Conservation (phyloP, 129 eudicot species). For the Chrysanthemum lavandulifolium region DNA sequence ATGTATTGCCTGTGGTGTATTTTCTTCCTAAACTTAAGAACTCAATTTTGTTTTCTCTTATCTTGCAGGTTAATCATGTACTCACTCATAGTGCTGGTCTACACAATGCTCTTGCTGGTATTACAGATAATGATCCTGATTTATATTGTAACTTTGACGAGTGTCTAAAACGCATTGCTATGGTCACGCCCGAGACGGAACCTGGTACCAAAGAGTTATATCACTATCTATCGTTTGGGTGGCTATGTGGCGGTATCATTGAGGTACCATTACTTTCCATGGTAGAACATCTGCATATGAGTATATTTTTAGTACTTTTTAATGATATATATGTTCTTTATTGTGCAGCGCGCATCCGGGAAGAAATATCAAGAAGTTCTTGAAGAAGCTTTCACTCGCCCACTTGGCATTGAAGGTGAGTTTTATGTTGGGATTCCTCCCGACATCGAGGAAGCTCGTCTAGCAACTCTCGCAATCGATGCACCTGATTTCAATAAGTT, state of each 20-base stretch:
- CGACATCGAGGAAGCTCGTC: too few species aligned
- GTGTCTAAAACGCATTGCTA: slow-evolving; percentile 51
- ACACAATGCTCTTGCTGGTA: slow-evolving; percentile 50
- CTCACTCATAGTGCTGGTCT: slow-evolving; percentile 1
- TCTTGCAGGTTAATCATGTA: slow-evolving; percentile 58
- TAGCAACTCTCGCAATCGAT: too few species aligned
- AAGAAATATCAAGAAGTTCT: too few species aligned
- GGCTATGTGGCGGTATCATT: slow-evolving; percentile 85
- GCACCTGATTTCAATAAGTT: too few species aligned
- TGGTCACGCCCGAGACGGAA: slow-evolving; percentile 53
- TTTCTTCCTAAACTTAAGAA: background rate
- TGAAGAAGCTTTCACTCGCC: too few species aligned
- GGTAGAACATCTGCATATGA: too few species aligned
- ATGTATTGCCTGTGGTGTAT: too few species aligned
- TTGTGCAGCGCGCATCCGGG: too few species aligned
- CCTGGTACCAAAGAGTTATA: slow-evolving; percentile 72
- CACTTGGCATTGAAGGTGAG: too few species aligned
- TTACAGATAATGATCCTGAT: slow-evolving; percentile 37
- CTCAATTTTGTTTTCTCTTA: background rate
- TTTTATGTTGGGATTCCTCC: too few species aligned
- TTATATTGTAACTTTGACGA: slow-evolving; percentile 56
- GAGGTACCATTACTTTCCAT: slow-evolving; percentile 44
- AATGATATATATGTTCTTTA: too few species aligned
- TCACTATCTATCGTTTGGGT: slow-evolving; percentile 77
- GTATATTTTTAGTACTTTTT: too few species aligned